Evolutionary conservation across 2,329 filamentous ascomycete genomes (phyloP), one percentile per base, ranked within the genome.

Genomic region (Chaetothyriales sp.): DNA sequence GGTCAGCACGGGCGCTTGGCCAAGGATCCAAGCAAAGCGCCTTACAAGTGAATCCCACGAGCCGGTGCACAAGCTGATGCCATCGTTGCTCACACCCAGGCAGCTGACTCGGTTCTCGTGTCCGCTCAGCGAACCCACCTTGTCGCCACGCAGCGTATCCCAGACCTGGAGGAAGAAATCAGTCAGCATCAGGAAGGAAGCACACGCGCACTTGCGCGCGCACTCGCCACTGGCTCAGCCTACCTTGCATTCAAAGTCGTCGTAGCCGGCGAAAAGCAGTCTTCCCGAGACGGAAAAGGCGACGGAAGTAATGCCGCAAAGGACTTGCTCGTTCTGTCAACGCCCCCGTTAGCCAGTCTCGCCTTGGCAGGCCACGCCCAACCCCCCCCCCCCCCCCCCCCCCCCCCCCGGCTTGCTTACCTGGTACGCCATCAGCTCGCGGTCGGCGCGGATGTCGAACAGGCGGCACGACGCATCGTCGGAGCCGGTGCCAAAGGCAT

Each of bases 161-260:
- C 92, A 98, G 55, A 97, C 92, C 90, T 97, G 19, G 25, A 58
- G 49, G 45, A 52, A 15, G 18, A 28, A 19, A 20, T n/a, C n/a
- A 52, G 56, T 69, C 49, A 65, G 64, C 20, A 54, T 29, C 46
- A 29, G 6, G 22, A 45, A 22, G 40, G 37, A 45, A n/a, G 25
- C 9, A 15, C 43, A 46, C 13, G n/a, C n/a, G n/a, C n/a, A n/a
- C n/a, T n/a, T n/a, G n/a, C n/a, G n/a, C n/a, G n/a, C n/a, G n/a
- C n/a, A n/a, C n/a, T n/a, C 15, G 4, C n/a, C 8, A 9, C 18
- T 29, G 10, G 15, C 3, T 48, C 13, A 22, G 63, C 81, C 65
- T 75, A 95, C 90, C 85, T 97, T 98, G 89, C 92, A 98, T 73
- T 98, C 92, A 65, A 95, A 98, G 67, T 98, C 92, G 65, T 98